Evolutionary conservation across 768 basidiomycete species (phyloP).

Genomic region (Mycena amicta): DNA sequence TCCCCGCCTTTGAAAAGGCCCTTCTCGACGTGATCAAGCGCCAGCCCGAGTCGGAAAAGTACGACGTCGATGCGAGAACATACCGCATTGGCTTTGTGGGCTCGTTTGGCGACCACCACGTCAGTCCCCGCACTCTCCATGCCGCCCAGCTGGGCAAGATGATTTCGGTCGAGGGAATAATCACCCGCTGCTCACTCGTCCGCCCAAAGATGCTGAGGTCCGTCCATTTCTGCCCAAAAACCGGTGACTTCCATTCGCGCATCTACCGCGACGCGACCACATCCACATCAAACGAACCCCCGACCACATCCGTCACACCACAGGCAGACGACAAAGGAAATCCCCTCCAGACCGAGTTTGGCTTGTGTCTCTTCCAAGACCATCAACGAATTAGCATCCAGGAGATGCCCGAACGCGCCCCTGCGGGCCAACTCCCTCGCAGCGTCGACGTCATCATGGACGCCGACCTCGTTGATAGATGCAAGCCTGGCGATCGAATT

Average conservation of each 20-base stretch:
- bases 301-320: slow-evolving; percentile 84
- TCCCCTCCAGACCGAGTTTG: slow-evolving; percentile 88
- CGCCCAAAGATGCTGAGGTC: slow-evolving; percentile 98
- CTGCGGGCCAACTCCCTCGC: slow-evolving; percentile 93
- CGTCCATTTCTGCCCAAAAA: slow-evolving; percentile 92
- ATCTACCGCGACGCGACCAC: slow-evolving; percentile 93
- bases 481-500: slow-evolving; percentile 97
- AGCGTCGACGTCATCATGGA: slow-evolving; percentile 96
- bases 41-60: slow-evolving; percentile 77
- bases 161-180: slow-evolving; percentile 97
- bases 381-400: slow-evolving; percentile 98
- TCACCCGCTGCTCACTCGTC: slow-evolving; percentile 96
- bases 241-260: slow-evolving; percentile 79
- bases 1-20: slow-evolving; percentile 89
- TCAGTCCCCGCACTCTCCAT: slow-evolving; percentile 89
- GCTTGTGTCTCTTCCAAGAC: slow-evolving; percentile 88
- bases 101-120: slow-evolving; percentile 97
- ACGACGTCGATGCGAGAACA: slow-evolving; percentile 76
- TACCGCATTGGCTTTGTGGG: slow-evolving; percentile 92
- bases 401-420: slow-evolving; percentile 99
- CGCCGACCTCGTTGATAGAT: slow-evolving; percentile 95
- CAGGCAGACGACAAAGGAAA: slow-evolving; percentile 91
- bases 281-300: slow-evolving; percentile 82
- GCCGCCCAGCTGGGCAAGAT: slow-evolving; percentile 91
- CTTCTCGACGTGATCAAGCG: slow-evolving; percentile 72